Evolutionary conservation across 2,329 filamentous ascomycete genomes (phyloP).

Genomic region (Nigrospora sphaerica): DNA sequence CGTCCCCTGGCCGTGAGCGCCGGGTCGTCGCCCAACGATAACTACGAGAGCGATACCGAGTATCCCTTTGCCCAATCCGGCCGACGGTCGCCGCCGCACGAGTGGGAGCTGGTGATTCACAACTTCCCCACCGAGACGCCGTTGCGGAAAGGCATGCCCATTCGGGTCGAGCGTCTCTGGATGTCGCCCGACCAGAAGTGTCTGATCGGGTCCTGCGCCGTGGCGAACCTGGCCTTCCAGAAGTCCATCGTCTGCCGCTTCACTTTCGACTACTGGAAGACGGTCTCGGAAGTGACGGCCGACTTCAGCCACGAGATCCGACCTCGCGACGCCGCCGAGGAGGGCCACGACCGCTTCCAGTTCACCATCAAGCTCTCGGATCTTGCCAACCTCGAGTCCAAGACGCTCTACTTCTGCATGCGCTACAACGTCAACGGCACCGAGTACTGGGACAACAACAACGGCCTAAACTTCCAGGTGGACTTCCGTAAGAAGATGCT

Average conservation of each 20-base stretch:
- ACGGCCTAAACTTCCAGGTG: conserved; percentile 79
- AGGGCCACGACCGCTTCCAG: conserved; percentile 79
- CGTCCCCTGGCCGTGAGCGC: conserved; percentile 93
- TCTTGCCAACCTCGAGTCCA: conserved; percentile 81
- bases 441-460: conserved; percentile 96
- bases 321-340: conserved; percentile 48
- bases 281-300: conserved; percentile 87
- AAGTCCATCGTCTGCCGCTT: conserved; percentile 89
- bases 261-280: conserved; percentile 98
- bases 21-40: conserved; percentile 83
- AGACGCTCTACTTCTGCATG: conserved; percentile 88
- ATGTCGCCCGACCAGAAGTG: conserved; percentile 83
- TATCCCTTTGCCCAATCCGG: conserved; percentile 66
- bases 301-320: conserved; percentile 78
- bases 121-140: conserved; percentile 72
- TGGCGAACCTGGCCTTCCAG: conserved; percentile 83
- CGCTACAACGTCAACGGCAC: conserved; percentile 78
- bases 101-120: conserved; percentile 80
- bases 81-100: conserved; percentile 47
- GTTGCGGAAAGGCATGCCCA: conserved; percentile 56
- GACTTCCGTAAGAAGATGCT: conserved; percentile 81
- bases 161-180: conserved; percentile 81
- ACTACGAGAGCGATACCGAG: conserved; percentile 78
- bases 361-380: conserved; percentile 93
- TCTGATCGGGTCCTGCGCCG: conserved; percentile 74